Evolutionary conservation across 1,139 yeast genomes (phyloP).

Genomic region (Waltiozyma sp.): DNA sequence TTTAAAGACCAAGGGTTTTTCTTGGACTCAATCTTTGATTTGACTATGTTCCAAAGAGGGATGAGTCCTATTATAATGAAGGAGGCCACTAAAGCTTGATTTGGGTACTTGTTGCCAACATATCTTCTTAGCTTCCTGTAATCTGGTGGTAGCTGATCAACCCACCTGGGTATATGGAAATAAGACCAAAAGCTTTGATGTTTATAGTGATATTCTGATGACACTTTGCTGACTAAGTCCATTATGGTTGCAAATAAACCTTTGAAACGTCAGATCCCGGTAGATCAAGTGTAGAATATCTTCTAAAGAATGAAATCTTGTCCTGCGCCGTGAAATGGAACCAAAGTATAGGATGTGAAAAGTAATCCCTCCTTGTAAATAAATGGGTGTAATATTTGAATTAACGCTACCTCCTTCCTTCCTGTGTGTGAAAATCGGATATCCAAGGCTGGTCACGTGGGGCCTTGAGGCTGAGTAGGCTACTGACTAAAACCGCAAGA

Average conservation of each 20-base stretch:
- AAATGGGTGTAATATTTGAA: background rate
- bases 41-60: slow-evolving; percentile 15
- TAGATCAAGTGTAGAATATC: too few relatives aligned
- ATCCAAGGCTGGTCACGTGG: too few relatives aligned
- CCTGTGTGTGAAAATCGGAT: too few relatives aligned
- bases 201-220: slow-evolving; percentile 2
- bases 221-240: background rate
- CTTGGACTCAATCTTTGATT: background rate
- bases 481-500: too few relatives aligned
- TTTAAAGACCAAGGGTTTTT: background rate
- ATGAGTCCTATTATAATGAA: slow-evolving; percentile 19
- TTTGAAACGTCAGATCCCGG: too few relatives aligned
- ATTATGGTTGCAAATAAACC: background rate
- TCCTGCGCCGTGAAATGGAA: background rate
- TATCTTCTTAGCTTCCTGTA: slow-evolving; percentile 19
- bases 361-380: too few relatives aligned
- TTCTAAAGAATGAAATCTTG: too few relatives aligned
- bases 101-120: slow-evolving; percentile 26
- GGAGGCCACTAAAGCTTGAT: slow-evolving; percentile 22
- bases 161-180: slow-evolving; percentile 13
- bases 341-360: background rate
- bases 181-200: slow-evolving; percentile 11
- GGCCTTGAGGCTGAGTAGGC: too few relatives aligned
- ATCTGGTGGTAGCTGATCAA: slow-evolving; percentile 12
- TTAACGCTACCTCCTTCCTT: too few relatives aligned